These are phyloP conservation scores for Funneliformis geosporum DNA, from an alignment of 192 early-diverging fungal genomes.

Conservation along the genomic window DNA sequence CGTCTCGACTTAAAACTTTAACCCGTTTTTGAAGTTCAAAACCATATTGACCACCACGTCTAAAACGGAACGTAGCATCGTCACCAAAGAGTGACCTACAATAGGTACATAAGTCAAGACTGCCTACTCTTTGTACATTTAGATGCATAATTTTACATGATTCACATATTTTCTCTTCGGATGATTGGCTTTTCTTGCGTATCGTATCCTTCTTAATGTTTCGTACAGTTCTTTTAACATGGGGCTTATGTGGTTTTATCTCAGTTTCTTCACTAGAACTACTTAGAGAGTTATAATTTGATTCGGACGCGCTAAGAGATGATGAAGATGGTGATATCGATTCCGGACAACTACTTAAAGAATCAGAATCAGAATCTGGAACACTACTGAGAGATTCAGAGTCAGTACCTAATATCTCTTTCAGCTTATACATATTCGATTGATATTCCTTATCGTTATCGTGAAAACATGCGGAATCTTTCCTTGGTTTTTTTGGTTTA, in stretches of 20 bases:
- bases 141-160: constrained; percentile 28
- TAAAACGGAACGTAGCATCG: constrained; percentile 7
- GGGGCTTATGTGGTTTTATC: not conserved
- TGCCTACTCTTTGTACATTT: constrained; percentile 25
- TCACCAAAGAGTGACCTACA: constrained; percentile 25
- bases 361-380: constrained; percentile 5
- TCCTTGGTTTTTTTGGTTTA: not conserved
- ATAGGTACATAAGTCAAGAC: constrained; percentile 26
- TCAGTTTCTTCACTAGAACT: not conserved
- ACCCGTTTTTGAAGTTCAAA: constrained; percentile 44
- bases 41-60: constrained; percentile 36
- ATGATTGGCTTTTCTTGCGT: not conserved
- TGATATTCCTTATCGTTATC: not conserved
- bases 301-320: not conserved
- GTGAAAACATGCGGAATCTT: not conserved
- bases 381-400: constrained; percentile 2
- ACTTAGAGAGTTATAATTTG: not conserved
- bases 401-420: not conserved
- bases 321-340: not conserved
- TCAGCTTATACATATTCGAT: not conserved
- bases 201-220: not conserved
- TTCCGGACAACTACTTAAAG: not conserved
- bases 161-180: constrained; percentile 25
- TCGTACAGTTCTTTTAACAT: not conserved
- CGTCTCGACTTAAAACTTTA: constrained; percentile 46